These are phyloP conservation scores for Carex sylvatica DNA, from an alignment of 202 grass and related monocot genomes.

Conservation along the genomic window DNA sequence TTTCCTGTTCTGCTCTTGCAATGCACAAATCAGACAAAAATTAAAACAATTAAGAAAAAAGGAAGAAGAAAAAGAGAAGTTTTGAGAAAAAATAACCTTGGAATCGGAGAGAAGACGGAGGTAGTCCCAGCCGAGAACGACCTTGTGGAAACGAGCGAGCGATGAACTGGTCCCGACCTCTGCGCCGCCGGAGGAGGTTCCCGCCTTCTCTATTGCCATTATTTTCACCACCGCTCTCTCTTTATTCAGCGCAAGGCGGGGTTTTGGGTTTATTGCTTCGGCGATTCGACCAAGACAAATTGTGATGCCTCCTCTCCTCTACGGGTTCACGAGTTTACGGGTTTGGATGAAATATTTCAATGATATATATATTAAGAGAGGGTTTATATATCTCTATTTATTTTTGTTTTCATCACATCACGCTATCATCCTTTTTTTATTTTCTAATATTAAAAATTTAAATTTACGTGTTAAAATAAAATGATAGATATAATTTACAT, in stretches of 20 bases:
- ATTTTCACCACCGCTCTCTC: neutral
- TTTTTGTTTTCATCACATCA: too few species aligned
- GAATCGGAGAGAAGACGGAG: conserved; percentile 57
- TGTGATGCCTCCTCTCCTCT: too few species aligned
- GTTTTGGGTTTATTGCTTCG: conserved; percentile 19
- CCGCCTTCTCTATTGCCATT: conserved; percentile 61
- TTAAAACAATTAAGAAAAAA: neutral
- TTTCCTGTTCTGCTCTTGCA: conserved; percentile 35
- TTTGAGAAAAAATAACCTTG: conserved; percentile 35
- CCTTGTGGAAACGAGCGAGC: conserved; percentile 57
- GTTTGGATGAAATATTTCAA: neutral
- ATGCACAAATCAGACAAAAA: conserved; percentile 8
- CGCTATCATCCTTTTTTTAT: too few species aligned
- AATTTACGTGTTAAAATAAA: too few species aligned
- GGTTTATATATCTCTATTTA: too few species aligned
- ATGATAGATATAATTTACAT: too few species aligned
- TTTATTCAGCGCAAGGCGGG: neutral
- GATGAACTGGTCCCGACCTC: conserved; percentile 15
- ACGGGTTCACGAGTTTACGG: neutral
- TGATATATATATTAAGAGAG: too few species aligned
- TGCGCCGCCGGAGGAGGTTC: conserved; percentile 24
- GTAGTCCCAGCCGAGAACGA: conserved; percentile 95
- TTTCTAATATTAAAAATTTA: too few species aligned
- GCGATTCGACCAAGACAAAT: neutral
- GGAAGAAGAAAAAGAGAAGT: neutral